Evolutionary conservation across 176 grass and related monocot genomes (phyloP), one percentile per base, ranked within the genome.

Genomic region (Typha latifolia): DNA sequence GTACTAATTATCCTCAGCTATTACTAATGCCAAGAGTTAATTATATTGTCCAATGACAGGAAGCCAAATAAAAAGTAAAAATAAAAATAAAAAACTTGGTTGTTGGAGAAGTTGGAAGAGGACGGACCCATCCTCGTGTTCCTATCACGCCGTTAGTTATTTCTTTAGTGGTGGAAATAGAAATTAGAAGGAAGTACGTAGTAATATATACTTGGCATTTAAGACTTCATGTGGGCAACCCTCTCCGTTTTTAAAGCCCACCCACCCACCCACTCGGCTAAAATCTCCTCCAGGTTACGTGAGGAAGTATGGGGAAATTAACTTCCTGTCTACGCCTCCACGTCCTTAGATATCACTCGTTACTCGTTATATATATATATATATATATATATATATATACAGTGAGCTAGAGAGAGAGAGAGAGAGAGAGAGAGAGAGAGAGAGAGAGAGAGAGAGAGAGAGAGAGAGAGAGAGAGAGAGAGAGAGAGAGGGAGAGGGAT

Each of bases 181-280:
- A 59, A 19, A 10, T 22, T n/a, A 59, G 18, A 21, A 59, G 18
- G 51, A 20, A 57, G 16, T 56, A 34, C 3, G 52, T 12, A 57
- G 16, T 21, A 15, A 10, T 18, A 5, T 14, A 14, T 19, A 9
- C 21, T 7, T n/a, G 14, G 73, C 73, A 76, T 76, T 76, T 76
- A 76, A 49, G 50, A 20, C 64, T 18, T 76, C 73, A 76, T 76
- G 73, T 48, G 73, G 64, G 32, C 26, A 59, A 48, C 51, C 63
- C 64, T 76, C 34, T 32, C 74, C 12, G 23, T 24, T 66, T 64
- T 89, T 81, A 89, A 72, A 61, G 78, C 78, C 61, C 69, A 80
- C 74, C 81, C 24, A 75, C 73, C 64, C 9, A 24, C 51, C 64
- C 22, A 59, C 53, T 19, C 53, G 3, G 16, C 53, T 19, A 59